Percentiles rank a stretch among this genome's conserved stretches.
Evolutionary conservation across 2,329 filamentous ascomycete genomes (phyloP).

Genomic region (Fusarium anthophilum): DNA sequence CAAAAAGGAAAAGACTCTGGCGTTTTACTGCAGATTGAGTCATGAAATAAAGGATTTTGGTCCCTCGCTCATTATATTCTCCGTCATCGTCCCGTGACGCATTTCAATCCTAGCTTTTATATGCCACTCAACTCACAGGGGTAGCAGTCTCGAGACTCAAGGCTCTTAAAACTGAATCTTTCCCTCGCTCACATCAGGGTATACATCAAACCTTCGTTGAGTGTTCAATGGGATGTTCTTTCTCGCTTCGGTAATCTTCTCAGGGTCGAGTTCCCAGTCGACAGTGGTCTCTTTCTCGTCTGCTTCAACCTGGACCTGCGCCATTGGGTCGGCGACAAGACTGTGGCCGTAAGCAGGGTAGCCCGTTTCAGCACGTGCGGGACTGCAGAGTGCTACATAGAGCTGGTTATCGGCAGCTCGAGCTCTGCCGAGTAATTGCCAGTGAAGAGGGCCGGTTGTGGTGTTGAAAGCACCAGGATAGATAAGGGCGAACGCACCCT

Average conservation of each 20-base stretch:
- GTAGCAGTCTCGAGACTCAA: slow-evolving; percentile 6
- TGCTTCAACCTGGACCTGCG: slow-evolving; percentile 80
- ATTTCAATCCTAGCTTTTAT: neutral
- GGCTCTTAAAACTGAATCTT: slow-evolving; percentile 52
- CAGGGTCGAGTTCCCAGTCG: slow-evolving; percentile 74
- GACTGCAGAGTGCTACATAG: slow-evolving; percentile 92
- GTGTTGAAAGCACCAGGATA: slow-evolving; percentile 98
- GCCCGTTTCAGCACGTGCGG: slow-evolving; percentile 77
- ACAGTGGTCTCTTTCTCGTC: slow-evolving; percentile 82
- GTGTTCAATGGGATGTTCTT: slow-evolving; percentile 84
- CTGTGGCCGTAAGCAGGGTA: slow-evolving; percentile 96
- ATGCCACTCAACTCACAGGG: neutral
- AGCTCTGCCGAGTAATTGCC: slow-evolving; percentile 83
- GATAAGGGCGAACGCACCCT: slow-evolving; percentile 85
- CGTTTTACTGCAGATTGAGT: slow-evolving; percentile 27
- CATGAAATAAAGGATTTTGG: slow-evolving; percentile 27
- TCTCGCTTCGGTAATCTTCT: slow-evolving; percentile 77
- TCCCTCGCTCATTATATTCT: neutral
- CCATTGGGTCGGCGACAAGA: slow-evolving; percentile 87
- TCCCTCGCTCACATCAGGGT: slow-evolving; percentile 83
- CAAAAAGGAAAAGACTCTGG: slow-evolving; percentile 19
- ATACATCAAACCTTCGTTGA: slow-evolving; percentile 94
- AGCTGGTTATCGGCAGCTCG: slow-evolving; percentile 93
- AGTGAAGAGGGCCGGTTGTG: slow-evolving; percentile 92
- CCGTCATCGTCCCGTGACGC: neutral